Percentiles rank a stretch among this genome's conserved stretches.
Conservation (phyloP, 345 rosid genomes). For the Fremontodendron californicum region DNA sequence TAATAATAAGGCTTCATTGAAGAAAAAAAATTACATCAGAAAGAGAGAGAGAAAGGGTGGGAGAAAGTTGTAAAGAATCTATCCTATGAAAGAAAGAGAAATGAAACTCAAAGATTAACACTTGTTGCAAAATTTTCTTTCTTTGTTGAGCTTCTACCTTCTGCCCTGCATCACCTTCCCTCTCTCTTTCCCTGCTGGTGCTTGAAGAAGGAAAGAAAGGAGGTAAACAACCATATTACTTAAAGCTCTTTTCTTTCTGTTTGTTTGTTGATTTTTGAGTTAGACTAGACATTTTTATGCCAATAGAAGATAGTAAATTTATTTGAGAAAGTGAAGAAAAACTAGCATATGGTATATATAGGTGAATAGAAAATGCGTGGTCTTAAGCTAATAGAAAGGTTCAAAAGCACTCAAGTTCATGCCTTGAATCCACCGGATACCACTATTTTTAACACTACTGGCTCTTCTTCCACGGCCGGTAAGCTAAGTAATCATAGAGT, state of each 20-base stretch:
- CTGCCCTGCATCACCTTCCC: conserved; percentile 10
- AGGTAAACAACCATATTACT: conserved; percentile 12
- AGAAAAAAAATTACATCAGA: neutral
- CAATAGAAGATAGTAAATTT: neutral
- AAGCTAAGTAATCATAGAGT: conserved; percentile 29
- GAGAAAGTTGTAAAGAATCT: conserved; percentile 23
- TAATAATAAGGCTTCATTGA: conserved; percentile 3
- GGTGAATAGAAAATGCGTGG: conserved; percentile 43
- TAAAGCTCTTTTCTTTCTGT: neutral
- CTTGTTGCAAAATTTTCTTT: conserved; percentile 1
- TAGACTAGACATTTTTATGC: neutral
- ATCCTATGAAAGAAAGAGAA: conserved; percentile 20
- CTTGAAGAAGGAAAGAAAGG: conserved; percentile 10
- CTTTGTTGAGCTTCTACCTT: conserved; percentile 7
- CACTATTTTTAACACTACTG: conserved; percentile 23
- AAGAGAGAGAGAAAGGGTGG: conserved; percentile 4
- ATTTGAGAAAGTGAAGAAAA: neutral
- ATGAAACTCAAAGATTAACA: neutral
- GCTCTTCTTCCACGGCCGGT: conserved; percentile 12
- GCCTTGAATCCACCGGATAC: conserved; percentile 49
- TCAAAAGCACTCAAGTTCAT: conserved; percentile 68
- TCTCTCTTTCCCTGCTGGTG: conserved; percentile 9
- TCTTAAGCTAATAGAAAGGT: conserved; percentile 49
- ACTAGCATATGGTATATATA: neutral
- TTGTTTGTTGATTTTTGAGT: neutral